Evolutionary conservation across 2,329 filamentous ascomycete genomes (phyloP).

Genomic region (Verticillium klebahnii): DNA sequence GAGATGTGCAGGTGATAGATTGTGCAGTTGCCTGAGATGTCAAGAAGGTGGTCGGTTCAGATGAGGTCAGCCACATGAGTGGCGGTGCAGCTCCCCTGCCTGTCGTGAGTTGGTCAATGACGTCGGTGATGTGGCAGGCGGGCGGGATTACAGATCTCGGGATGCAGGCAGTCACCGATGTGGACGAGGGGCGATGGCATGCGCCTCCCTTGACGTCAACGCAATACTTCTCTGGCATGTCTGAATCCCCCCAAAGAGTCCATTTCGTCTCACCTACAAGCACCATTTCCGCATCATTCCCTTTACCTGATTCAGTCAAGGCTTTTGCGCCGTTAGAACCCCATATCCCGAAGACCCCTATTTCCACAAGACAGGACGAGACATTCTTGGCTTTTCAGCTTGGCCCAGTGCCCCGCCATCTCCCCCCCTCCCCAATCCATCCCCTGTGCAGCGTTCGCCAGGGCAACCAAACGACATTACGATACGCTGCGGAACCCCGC

Average conservation of each 20-base stretch:
- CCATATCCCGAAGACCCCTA: not conserved
- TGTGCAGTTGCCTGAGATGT: no score
- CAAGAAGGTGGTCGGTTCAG: no score
- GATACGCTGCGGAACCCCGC: not conserved
- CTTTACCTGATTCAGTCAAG: not conserved
- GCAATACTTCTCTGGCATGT: not conserved
- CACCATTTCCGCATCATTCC: not conserved
- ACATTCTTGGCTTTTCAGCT: not conserved
- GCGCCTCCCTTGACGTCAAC: not conserved
- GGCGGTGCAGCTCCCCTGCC: not conserved
- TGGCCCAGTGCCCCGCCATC: not conserved
- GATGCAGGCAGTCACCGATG: not conserved
- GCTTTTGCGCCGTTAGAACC: not conserved
- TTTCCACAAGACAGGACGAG: not conserved
- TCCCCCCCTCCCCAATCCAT: not conserved
- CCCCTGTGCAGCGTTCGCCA: not conserved
- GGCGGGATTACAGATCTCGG: not conserved
- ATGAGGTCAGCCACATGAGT: not conserved
- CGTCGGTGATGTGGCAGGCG: not conserved
- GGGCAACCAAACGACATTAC: not conserved
- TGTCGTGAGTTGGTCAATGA: not conserved
- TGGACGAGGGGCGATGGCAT: not conserved
- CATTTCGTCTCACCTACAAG: not conserved
- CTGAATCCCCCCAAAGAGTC: no score
- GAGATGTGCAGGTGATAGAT: no score